phyloP scores from a whole-genome alignment of 768 basidiomycete species.

The Phanerodontia chrysosporium region DNA sequence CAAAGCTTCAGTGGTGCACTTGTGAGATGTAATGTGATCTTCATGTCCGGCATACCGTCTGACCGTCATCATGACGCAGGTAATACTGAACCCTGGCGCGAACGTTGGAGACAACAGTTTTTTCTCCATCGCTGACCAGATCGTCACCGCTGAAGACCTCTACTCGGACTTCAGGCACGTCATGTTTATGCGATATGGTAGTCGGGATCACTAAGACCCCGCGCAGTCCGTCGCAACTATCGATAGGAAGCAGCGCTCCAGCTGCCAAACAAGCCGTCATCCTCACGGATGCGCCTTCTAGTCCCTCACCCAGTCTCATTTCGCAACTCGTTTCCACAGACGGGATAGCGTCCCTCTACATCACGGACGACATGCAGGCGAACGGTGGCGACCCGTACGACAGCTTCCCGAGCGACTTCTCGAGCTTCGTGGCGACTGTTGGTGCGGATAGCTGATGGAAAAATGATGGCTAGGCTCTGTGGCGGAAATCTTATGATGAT shows the following conservation, averaged over 20 bases:
- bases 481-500: no score
- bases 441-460: neutral
- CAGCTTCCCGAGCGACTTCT: conserved; percentile 19
- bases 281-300: conserved; percentile 28
- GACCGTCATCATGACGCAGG: conserved; percentile 12
- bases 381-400: conserved; percentile 19
- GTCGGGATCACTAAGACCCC: neutral
- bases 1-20: conserved; percentile 16
- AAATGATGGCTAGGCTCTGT: no score
- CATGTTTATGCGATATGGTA: neutral
- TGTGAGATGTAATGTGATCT: conserved; percentile 11
- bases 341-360: conserved; percentile 26
- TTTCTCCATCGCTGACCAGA: conserved; percentile 26
- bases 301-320: conserved; percentile 21
- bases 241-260: conserved; percentile 13
- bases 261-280: conserved; percentile 29
- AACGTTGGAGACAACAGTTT: conserved; percentile 17
- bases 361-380: conserved; percentile 25
- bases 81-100: conserved; percentile 26
- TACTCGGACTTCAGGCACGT: conserved; percentile 27
- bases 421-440: conserved; percentile 14
- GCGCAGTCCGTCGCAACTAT: conserved; percentile 22
- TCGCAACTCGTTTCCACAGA: conserved; percentile 20
- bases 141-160: conserved; percentile 28
- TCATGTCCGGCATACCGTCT: neutral